Evolutionary conservation across 1,284 basidiomycete genomes (phyloP).

Genomic region (Irpex sp.): DNA sequence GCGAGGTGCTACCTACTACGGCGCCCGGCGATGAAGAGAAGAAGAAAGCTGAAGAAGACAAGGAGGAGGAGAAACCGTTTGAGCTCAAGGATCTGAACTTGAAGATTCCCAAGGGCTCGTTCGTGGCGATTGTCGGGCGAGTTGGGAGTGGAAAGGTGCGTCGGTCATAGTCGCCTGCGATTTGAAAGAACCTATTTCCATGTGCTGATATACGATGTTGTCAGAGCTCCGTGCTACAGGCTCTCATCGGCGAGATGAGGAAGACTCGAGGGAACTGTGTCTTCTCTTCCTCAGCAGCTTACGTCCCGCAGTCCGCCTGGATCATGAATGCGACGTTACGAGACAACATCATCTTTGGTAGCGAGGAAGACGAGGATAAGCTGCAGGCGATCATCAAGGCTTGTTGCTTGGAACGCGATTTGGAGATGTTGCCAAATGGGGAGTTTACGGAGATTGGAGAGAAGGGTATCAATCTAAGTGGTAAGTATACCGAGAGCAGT

Average conservation of each 20-base stretch:
- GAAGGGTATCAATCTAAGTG: constrained; percentile 70
- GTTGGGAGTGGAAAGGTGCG: constrained; percentile 71
- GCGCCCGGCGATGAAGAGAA: constrained; percentile 16
- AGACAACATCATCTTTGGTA: constrained; percentile 67
- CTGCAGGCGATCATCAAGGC: constrained; percentile 54
- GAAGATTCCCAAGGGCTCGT: constrained; percentile 55
- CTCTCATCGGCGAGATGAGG: constrained; percentile 79
- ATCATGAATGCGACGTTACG: constrained; percentile 72
- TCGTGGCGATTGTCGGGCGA: constrained; percentile 70
- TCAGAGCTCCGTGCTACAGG: constrained; percentile 64
- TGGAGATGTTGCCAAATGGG: constrained; percentile 62
- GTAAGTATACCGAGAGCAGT: constrained; percentile 23
- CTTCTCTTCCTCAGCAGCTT: constrained; percentile 68
- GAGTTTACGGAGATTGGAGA: constrained; percentile 83
- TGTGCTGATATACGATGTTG: no score
- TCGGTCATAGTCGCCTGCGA: background rate
- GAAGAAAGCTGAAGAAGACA: constrained; percentile 25
- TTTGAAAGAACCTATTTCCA: no score
- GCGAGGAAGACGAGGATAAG: constrained; percentile 51
- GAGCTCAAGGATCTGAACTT: constrained; percentile 55
- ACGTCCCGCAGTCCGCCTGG: constrained; percentile 79
- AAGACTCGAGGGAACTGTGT: constrained; percentile 53
- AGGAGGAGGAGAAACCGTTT: constrained; percentile 54
- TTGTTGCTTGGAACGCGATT: constrained; percentile 62
- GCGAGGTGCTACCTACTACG: constrained; percentile 21